Evolutionary conservation across 2,329 filamentous ascomycete species (phyloP).

Genomic region (Chaetomium strumarium): DNA sequence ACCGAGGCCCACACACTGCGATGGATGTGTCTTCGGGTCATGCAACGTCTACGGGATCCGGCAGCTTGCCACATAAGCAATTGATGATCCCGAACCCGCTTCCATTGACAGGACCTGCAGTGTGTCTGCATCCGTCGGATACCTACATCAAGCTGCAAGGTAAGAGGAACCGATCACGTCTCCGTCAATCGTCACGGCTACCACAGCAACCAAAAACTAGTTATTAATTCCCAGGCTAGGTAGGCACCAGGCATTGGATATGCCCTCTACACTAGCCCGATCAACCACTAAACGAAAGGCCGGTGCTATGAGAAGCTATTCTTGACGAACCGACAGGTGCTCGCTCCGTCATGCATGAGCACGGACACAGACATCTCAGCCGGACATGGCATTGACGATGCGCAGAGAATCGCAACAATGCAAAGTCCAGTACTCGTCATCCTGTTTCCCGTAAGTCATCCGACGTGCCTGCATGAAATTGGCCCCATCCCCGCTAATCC

Average conservation of each 20-base stretch:
- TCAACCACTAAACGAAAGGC: not conserved
- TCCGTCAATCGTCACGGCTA: too few relatives aligned
- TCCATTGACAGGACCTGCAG: too few relatives aligned
- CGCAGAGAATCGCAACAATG: not conserved
- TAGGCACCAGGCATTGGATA: not conserved
- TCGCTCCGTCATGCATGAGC: not conserved
- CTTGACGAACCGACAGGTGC: too few relatives aligned
- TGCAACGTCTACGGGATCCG: too few relatives aligned
- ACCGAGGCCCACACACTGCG: too few relatives aligned
- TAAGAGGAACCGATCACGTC: too few relatives aligned
- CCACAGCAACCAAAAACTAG: not conserved
- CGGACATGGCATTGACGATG: not conserved
- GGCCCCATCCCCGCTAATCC: not conserved
- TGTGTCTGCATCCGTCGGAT: too few relatives aligned
- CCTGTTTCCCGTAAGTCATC: not conserved
- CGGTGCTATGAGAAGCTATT: not conserved
- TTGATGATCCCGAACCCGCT: too few relatives aligned
- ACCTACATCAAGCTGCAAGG: too few relatives aligned
- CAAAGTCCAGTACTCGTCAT: not conserved
- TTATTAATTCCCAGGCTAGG: constrained; percentile 10
- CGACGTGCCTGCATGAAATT: too few relatives aligned
- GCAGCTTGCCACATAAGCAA: too few relatives aligned
- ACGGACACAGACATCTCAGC: constrained; percentile 1
- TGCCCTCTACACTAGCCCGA: not conserved
- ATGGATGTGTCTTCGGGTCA: too few relatives aligned